Conservation (phyloP, 2,329 filamentous ascomycete genomes). For the Pestalotiopsis sp. region DNA sequence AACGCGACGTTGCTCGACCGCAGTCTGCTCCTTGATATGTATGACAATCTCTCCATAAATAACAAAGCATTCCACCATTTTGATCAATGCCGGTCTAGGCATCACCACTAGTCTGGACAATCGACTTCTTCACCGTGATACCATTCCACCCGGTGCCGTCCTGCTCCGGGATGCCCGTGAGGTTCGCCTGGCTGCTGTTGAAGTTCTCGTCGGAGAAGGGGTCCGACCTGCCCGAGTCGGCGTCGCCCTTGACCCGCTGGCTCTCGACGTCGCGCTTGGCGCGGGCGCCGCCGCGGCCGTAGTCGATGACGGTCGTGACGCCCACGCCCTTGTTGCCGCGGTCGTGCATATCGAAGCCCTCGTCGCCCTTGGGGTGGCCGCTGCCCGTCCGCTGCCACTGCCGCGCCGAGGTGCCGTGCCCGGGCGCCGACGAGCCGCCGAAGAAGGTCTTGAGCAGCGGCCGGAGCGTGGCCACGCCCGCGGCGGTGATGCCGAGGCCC, state of each 20-base stretch:
- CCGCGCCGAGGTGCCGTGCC: slow-evolving; percentile 14
- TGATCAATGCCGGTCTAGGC: neutral
- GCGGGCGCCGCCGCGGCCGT: slow-evolving; percentile 10
- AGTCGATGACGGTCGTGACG: slow-evolving; percentile 19
- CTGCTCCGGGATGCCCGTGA: slow-evolving; percentile 1
- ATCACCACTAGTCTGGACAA: slow-evolving; percentile 16
- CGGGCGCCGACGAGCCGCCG: slow-evolving; percentile 16
- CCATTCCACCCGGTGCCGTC: slow-evolving; percentile 13
- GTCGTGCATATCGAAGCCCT: slow-evolving; percentile 18
- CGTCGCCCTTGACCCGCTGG: slow-evolving; percentile 13
- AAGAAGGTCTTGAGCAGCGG: slow-evolving; percentile 33
- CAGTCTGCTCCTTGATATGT: too few species aligned
- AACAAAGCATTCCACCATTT: neutral
- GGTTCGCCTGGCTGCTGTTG: slow-evolving; percentile 18
- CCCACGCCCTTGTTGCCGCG: slow-evolving; percentile 12
- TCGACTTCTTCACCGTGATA: slow-evolving; percentile 19
- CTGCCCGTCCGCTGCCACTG: slow-evolving; percentile 16
- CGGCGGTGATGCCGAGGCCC: slow-evolving; percentile 43
- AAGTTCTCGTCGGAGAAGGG: slow-evolving; percentile 13
- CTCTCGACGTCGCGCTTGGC: slow-evolving; percentile 8
- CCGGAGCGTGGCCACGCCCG: slow-evolving; percentile 41
- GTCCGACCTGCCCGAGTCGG: slow-evolving; percentile 11
- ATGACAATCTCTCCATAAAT: neutral
- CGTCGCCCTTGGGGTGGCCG: neutral
- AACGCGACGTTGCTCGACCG: too few species aligned